phyloP scores from a whole-genome alignment of 495 filamentous ascomycete genomes.

The Thozetella sp. region DNA sequence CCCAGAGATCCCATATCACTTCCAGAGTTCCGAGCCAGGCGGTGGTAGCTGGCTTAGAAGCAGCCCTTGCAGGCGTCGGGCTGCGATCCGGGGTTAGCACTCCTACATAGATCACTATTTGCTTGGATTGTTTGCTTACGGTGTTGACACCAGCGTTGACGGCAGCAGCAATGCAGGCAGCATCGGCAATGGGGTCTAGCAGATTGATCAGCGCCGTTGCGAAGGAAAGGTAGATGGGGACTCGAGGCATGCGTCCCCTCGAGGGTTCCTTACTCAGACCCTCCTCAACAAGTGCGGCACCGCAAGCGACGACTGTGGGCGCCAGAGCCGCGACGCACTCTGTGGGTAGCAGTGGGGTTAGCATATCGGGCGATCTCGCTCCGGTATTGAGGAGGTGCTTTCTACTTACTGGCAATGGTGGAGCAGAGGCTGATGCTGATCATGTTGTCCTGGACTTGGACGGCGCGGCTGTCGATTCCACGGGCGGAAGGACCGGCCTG shows the following conservation, averaged over 20 bases:
- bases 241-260: too few species aligned
- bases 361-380: background rate
- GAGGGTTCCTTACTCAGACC: slow-evolving; percentile 1
- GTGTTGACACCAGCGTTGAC: slow-evolving; percentile 4
- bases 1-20: background rate
- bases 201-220: background rate
- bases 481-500: background rate
- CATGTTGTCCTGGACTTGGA: background rate
- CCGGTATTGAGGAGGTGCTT: background rate
- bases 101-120: too few species aligned
- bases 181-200: slow-evolving; percentile 3
- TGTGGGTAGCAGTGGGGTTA: background rate
- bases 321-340: slow-evolving; percentile 2
- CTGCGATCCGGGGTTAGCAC: too few species aligned
- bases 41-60: background rate
- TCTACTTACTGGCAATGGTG: slow-evolving; percentile 2
- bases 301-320: background rate
- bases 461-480: background rate
- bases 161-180: slow-evolving; percentile 6
- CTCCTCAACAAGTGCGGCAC: background rate
- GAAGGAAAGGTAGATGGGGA: background rate
- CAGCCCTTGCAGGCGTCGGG: background rate
- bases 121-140: too few species aligned
- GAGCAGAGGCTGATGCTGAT: background rate
- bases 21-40: background rate